phyloP scores from a whole-genome alignment of 106 monocot genomes.

The Dioscorea alata region DNA sequence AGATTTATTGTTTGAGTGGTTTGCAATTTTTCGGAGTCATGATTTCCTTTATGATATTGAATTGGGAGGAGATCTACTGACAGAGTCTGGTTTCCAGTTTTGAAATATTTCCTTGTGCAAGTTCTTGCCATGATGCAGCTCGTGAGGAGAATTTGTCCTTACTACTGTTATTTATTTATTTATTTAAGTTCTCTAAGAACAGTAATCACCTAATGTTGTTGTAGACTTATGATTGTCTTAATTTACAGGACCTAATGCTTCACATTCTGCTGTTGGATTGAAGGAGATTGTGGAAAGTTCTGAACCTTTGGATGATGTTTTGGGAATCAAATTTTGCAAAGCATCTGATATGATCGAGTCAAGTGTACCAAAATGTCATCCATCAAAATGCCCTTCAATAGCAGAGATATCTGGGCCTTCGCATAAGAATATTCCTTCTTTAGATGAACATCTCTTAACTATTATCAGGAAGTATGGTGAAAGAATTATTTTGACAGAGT shows the following conservation, averaged over 20 bases:
- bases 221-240: constrained; percentile 8
- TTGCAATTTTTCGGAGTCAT: too few species aligned
- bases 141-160: too few species aligned
- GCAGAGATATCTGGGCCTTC: constrained; percentile 4
- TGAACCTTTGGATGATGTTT: constrained; percentile 22
- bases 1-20: too few species aligned
- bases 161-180: too few species aligned
- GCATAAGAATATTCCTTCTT: constrained; percentile 13
- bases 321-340: constrained; percentile 30
- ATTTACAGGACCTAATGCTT: constrained; percentile 5
- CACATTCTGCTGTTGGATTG: constrained; percentile 24
- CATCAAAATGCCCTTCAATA: constrained; percentile 3
- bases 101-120: too few species aligned
- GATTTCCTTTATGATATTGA: too few species aligned
- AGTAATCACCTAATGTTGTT: constrained; percentile 9
- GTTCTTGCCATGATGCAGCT: too few species aligned
- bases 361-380: constrained; percentile 17
- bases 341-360: constrained; percentile 54
- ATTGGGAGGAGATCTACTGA: too few species aligned
- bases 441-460: constrained; percentile 25
- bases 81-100: too few species aligned
- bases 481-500: constrained; percentile 65
- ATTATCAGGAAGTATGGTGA: constrained; percentile 56
- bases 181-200: too few species aligned
- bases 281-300: constrained; percentile 36